Evolutionary conservation across 257 asterid genomes (phyloP).

Genomic region (Salvia hispanica): DNA sequence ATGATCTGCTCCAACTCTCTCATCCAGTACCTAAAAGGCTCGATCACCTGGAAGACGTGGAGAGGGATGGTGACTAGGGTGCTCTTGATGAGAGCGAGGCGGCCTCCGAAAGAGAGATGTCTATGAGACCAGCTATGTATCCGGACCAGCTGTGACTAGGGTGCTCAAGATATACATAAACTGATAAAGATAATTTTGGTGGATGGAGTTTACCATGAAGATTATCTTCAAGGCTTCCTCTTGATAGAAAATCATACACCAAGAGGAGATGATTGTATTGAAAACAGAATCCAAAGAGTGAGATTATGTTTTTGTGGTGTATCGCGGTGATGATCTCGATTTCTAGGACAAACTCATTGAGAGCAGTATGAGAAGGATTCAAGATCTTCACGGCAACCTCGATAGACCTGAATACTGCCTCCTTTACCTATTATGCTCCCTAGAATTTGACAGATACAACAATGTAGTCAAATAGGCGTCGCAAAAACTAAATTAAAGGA

Average conservation of each 20-base stretch:
- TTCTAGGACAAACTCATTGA: slow-evolving; percentile 77
- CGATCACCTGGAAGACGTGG: no score
- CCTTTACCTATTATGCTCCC: slow-evolving; percentile 90
- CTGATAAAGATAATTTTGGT: not conserved
- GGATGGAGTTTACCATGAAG: slow-evolving; percentile 65
- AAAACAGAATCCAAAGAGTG: slow-evolving; percentile 86
- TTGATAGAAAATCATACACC: slow-evolving; percentile 82
- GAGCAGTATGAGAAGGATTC: slow-evolving; percentile 68
- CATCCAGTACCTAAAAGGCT: no score
- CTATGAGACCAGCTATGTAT: no score
- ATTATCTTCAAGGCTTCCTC: slow-evolving; percentile 99
- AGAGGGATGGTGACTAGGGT: no score
- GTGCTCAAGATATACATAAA: not conserved
- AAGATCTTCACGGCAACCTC: slow-evolving; percentile 90
- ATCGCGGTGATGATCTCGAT: slow-evolving; percentile 85
- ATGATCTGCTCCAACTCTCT: no score
- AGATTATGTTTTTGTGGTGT: slow-evolving; percentile 85
- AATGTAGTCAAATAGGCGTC: not conserved
- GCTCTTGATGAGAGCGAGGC: no score
- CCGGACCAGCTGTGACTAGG: no score
- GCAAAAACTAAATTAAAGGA: not conserved
- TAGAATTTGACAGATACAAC: slow-evolving; percentile 36
- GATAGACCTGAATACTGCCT: slow-evolving; percentile 88
- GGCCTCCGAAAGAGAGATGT: no score
- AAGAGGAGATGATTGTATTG: slow-evolving; percentile 70